Evolutionary conservation across 2,329 filamentous ascomycete genomes (phyloP).

Genomic region (Xylaria sp.): DNA sequence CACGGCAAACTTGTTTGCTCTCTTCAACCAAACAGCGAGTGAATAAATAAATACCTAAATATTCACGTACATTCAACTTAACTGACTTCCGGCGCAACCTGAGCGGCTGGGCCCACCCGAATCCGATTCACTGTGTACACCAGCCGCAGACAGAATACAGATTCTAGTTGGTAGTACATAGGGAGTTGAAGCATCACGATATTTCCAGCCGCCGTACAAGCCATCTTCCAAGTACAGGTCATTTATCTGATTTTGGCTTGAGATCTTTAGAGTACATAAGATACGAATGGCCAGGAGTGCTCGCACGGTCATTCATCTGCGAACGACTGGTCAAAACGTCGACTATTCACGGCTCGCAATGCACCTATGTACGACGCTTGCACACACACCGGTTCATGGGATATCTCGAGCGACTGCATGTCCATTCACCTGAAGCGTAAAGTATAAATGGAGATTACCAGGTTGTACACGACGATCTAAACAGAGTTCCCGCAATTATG

Average conservation of each 20-base stretch:
- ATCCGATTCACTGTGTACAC: no score
- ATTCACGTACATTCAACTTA: no score
- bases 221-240: not conserved
- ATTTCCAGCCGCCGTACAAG: not conserved
- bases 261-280: no score
- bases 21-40: not conserved
- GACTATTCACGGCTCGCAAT: conserved; percentile 2
- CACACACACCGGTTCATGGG: not conserved
- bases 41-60: not conserved
- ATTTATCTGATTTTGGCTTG: no score
- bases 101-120: no score
- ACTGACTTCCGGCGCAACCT: no score
- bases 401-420: not conserved
- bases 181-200: no score
- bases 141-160: no score
- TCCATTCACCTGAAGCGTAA: not conserved
- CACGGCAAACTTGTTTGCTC: no score
- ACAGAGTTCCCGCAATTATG: conserved; percentile 7
- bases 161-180: no score
- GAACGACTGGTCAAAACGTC: not conserved
- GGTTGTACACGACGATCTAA: not conserved
- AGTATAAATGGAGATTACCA: not conserved
- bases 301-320: not conserved
- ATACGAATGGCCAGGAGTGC: not conserved
- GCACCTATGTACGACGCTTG: not conserved